A percentile compares a stretch with the other conserved stretches of the same genome.
phyloP scores from a whole-genome alignment of 2,329 filamentous ascomycete genomes.

The Phialemonium atrogriseum region DNA sequence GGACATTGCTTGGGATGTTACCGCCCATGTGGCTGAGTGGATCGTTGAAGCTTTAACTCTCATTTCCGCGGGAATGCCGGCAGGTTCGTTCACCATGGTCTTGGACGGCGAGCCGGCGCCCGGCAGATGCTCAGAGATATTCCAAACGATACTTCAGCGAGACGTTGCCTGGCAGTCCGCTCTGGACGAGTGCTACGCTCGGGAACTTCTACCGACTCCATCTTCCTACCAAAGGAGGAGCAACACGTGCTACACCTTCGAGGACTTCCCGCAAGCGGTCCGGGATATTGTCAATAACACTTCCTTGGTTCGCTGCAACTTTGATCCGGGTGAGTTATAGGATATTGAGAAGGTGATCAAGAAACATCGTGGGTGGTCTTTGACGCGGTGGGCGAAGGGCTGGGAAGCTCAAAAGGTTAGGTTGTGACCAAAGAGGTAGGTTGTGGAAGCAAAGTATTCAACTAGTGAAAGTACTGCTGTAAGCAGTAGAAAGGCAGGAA shows the following conservation, averaged over 20 bases:
- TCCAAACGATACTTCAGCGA: constrained; percentile 1
- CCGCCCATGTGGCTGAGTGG: constrained; percentile 3
- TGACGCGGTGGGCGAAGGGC: too few species aligned
- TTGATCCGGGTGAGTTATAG: too few species aligned
- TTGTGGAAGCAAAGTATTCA: too few species aligned
- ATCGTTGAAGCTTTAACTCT: constrained; percentile 4
- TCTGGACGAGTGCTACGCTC: background rate
- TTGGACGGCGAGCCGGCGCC: constrained; percentile 1
- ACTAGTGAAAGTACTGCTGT: too few species aligned
- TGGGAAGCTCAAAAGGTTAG: too few species aligned
- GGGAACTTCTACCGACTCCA: background rate
- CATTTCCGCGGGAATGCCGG: background rate
- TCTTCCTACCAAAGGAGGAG: background rate
- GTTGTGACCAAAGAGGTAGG: too few species aligned
- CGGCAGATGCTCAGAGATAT: background rate
- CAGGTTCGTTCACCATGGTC: constrained; percentile 1
- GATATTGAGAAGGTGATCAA: too few species aligned
- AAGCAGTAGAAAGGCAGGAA: too few species aligned
- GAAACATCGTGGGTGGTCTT: too few species aligned
- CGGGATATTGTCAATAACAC: background rate
- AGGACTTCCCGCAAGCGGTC: constrained; percentile 3
- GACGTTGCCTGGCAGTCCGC: constrained; percentile 5
- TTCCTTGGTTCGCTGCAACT: constrained; percentile 4
- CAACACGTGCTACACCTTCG: background rate
- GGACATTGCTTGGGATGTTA: background rate